Percentiles rank a stretch among this genome's conserved stretches.
phyloP scores from a whole-genome alignment of 192 early-diverging fungal species.

The Rhizophagus sp. region DNA sequence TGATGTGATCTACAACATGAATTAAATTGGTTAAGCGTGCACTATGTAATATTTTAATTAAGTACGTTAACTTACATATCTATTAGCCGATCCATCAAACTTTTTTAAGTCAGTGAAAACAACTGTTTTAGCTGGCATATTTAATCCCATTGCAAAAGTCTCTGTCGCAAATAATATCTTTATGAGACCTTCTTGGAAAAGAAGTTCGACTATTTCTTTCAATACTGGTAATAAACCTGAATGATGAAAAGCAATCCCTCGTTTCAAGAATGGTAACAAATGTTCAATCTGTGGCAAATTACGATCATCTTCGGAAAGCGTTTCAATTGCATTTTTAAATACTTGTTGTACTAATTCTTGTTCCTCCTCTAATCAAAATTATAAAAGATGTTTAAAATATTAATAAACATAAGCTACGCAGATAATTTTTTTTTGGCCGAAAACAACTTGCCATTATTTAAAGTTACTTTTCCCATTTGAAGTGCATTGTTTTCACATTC shows the following conservation, averaged over 20 bases:
- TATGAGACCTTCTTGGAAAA: constrained; percentile 94
- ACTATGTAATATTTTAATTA: background rate
- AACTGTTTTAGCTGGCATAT: constrained; percentile 99
- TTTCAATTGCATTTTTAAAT: constrained; percentile 84
- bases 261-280: constrained; percentile 84
- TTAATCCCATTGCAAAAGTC: constrained; percentile 97
- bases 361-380: constrained; percentile 42
- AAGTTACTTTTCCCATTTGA: constrained; percentile 82
- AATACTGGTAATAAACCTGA: constrained; percentile 93
- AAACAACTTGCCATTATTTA: constrained; percentile 62
- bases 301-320: constrained; percentile 87
- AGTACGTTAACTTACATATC: constrained; percentile 64
- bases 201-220: constrained; percentile 96
- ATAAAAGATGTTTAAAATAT: background rate
- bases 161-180: constrained; percentile 98
- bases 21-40: background rate
- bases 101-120: constrained; percentile 94
- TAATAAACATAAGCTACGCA: background rate
- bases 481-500: constrained; percentile 88
- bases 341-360: constrained; percentile 83
- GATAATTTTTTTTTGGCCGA: background rate
- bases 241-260: constrained; percentile 97
- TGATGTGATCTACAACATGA: constrained; percentile 49
- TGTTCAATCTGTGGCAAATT: constrained; percentile 90
- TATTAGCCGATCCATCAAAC: constrained; percentile 84